Evolutionary conservation across 2,329 filamentous ascomycete species (phyloP).

Genomic region (Rhytidhysteron rufulum): DNA sequence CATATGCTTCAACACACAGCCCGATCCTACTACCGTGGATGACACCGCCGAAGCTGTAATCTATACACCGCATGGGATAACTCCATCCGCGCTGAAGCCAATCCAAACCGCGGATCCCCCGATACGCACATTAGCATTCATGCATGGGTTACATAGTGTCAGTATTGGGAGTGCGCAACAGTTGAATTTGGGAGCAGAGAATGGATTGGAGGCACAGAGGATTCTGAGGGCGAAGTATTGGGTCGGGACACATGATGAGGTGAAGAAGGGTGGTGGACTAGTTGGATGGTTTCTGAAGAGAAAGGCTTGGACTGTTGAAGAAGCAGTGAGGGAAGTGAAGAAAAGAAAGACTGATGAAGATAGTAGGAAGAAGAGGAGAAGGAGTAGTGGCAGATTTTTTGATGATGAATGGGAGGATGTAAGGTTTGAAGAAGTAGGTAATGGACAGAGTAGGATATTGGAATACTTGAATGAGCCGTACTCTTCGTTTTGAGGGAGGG

Average conservation of each 20-base stretch:
- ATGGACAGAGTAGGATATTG: conserved; percentile 54
- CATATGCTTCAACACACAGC: conserved; percentile 48
- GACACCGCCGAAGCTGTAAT: conserved; percentile 53
- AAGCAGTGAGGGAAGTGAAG: conserved; percentile 47
- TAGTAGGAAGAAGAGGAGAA: conserved; percentile 18
- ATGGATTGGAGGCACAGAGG: conserved; percentile 55
- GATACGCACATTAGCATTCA: conserved; percentile 53
- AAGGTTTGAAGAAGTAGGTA: conserved; percentile 51
- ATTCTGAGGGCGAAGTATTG: conserved; percentile 57
- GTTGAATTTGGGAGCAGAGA: conserved; percentile 61
- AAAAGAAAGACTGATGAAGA: conserved; percentile 32
- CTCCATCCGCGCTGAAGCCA: conserved; percentile 42
- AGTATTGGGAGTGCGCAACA: conserved; percentile 50
- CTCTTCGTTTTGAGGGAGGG: no score
- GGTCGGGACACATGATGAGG: conserved; percentile 63
- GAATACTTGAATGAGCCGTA: conserved; percentile 34
- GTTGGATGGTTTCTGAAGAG: conserved; percentile 49
- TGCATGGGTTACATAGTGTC: conserved; percentile 64
- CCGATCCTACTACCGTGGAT: conserved; percentile 16
- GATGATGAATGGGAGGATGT: conserved; percentile 39
- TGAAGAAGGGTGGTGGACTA: conserved; percentile 57
- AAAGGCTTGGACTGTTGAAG: conserved; percentile 40
- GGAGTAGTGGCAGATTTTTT: conserved; percentile 1
- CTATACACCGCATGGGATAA: conserved; percentile 63
- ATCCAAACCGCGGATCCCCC: conserved; percentile 44